These are phyloP conservation scores for Plasmodium knowlesi DNA, from an alignment of 169 alveolate species.

Conservation along the genomic window DNA sequence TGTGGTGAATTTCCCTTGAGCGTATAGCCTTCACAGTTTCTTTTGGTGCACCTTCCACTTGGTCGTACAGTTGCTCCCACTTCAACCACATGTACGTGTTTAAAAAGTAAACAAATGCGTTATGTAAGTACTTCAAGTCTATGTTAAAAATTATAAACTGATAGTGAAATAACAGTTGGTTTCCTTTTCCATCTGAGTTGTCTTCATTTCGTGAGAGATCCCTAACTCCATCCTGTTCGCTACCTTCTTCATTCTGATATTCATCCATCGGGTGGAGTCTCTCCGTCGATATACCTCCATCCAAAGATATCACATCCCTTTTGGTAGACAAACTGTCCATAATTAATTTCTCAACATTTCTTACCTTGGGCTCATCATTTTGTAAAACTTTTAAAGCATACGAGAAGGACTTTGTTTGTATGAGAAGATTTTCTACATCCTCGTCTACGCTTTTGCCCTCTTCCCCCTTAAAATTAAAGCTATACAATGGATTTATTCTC, in stretches of 20 bases:
- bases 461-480: neutral
- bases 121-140: constrained; percentile 40
- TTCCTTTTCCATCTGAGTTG: neutral
- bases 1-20: neutral
- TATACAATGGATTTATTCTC: neutral
- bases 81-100: constrained; percentile 38
- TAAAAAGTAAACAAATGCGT: constrained; percentile 29
- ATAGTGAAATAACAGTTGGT: constrained; percentile 41
- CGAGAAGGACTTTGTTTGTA: constrained; percentile 58
- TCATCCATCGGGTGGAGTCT: neutral
- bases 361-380: constrained; percentile 1
- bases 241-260: neutral
- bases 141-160: constrained; percentile 66
- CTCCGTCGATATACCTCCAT: neutral
- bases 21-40: neutral
- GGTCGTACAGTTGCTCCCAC: neutral
- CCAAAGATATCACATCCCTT: neutral
- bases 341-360: constrained; percentile 27
- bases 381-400: constrained; percentile 43
- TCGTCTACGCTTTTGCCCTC: neutral
- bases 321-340: constrained; percentile 17
- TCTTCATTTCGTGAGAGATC: neutral
- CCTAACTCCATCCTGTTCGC: neutral
- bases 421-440: constrained; percentile 33
- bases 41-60: neutral